Conservation (phyloP, 805 yeast genomes). For the Ogataea pini region DNA sequence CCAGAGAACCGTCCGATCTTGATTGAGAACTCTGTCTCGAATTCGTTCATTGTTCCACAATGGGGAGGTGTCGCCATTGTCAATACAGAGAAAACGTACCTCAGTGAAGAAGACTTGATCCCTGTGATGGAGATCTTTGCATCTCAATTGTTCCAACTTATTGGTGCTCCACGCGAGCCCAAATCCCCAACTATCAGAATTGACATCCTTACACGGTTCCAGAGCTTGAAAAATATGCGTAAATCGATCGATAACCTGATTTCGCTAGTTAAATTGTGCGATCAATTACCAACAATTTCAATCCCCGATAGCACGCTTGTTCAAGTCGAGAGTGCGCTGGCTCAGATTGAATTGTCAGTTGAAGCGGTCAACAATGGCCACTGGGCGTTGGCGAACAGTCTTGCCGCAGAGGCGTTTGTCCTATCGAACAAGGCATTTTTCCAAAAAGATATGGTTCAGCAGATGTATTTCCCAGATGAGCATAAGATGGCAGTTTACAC, state of each 20-base stretch:
- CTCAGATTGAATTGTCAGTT: slow-evolving; percentile 41
- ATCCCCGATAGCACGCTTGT: slow-evolving; percentile 71
- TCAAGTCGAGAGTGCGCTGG: slow-evolving; percentile 56
- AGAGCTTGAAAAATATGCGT: slow-evolving; percentile 57
- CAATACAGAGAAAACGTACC: slow-evolving; percentile 36
- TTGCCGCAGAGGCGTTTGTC: slow-evolving; percentile 54
- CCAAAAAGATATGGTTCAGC: slow-evolving; percentile 93
- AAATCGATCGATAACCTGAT: slow-evolving; percentile 68
- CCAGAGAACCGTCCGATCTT: slow-evolving; percentile 46
- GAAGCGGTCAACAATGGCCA: slow-evolving; percentile 32
- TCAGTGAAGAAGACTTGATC: slow-evolving; percentile 48
- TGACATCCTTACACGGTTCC: slow-evolving; percentile 64
- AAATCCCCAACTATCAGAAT: slow-evolving; percentile 62
- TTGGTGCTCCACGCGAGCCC: slow-evolving; percentile 66
- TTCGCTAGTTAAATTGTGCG: slow-evolving; percentile 69
- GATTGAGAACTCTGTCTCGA: slow-evolving; percentile 48
- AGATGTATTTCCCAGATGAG: slow-evolving; percentile 91
- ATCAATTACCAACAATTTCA: slow-evolving; percentile 74
- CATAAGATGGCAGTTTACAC: slow-evolving; percentile 92
- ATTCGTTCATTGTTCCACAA: slow-evolving; percentile 77
- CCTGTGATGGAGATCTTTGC: slow-evolving; percentile 70
- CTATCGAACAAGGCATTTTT: slow-evolving; percentile 80
- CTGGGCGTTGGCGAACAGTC: slow-evolving; percentile 40
- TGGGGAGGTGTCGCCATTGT: slow-evolving; percentile 79
- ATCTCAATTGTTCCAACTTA: slow-evolving; percentile 67